Base-by-base conservation (phyloP, 2,329 filamentous ascomycete genomes). In the Stenocarpella maydis region DNA sequence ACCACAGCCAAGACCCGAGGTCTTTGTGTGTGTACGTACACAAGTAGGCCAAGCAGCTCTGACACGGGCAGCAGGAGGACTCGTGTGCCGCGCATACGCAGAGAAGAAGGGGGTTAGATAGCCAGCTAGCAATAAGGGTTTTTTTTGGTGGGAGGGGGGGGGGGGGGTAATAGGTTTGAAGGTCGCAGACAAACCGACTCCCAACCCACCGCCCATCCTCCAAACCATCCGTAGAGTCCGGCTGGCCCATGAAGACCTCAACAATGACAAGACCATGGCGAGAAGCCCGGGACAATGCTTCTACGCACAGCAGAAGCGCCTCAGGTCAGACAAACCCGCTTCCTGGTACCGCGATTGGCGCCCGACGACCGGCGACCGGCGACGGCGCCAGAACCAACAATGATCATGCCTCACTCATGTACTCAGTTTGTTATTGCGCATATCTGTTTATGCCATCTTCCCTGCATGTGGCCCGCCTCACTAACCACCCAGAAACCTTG, bases 321-420 rank as follows among this genome's bases (percentile, higher is more conserved):
- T 1, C n/a, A n/a, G 24, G 31, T 37, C 52, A 39, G 52, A 15
- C 31, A 54, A 10, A 14, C 26, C 6, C 43, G 4, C 31, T 34
- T 34, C 31, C 28, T 8, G 21, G 58, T 43, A 26, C 58, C 58
- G 43, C 58, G 49, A 37, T 63, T 63, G 58, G 43, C 58, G 58
- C 58, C 58, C 41, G 58, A 49, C 58, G 39, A 26, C 19, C 31
- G 31, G 31, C 4, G 31, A 9, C 4, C 4, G 31, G 31, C 31
- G 9, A 9, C 4, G 26, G 58, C 24, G 55, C 26, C 58, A 61
- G 58, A 49, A 45, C 24, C 47, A 63, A 45, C 24, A 61, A 63
- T n/a, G 17, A 34, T 55, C 19, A 61, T 61, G 58, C 58, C 17
- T 34, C 24, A n/a, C n/a, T 12, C 34, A 5, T 12, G 12, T 37